Base-by-base conservation (phyloP, 495 filamentous ascomycete genomes). In the Peziza echinospora region DNA sequence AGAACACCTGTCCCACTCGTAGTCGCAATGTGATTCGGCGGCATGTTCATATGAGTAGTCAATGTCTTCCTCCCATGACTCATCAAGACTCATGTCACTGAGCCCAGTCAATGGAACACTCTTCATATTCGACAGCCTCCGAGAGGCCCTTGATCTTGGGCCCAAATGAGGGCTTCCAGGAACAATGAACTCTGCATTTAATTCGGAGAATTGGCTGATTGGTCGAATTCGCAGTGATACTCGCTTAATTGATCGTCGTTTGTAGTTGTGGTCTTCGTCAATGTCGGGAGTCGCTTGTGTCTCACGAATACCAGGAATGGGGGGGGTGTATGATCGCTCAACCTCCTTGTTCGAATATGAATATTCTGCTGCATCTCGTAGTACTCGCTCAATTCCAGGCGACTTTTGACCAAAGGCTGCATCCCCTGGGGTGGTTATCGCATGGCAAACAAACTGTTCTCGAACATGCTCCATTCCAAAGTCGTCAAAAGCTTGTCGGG, bases 11-110 rank as follows among this genome's bases (percentile, higher is more conserved):
- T 77, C 71, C 84, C 84, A 93, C 49, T 89, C 80, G 51, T 85
- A 93, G 52, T 94, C 75, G 56, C 81, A 93, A 53, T 84, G 75
- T 1, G 84, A 84, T 60, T 94, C 87, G 6, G 80, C 83, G 41
- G 78, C 83, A 60, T 89, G 75, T 51, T 93, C 82, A 55, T 94
- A 96, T 59, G 79, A 89, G 60, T 81, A 94, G 59, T 93, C 86
- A 53, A 96, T 87, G 53, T 86, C 84, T 39, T 85, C 82, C 55
- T 96, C 87, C 87, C 87, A 96, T 19, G 69, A 78, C 40, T 76
- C 71, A 28, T 76, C 72, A 22, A 71, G 57, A 5, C 56, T 48
- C 6, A 60, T 58, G 43, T 61, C 49, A 13, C 67, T 57, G 3
- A 55, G 58, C 25, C 59, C 26, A n/a, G 48, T 17, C 26, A 46